Percentiles rank a stretch among this genome's conserved stretches.
Conservation (phyloP, 2,329 filamentous ascomycete species). For the Chrysoporthe deuterocubensis region DNA sequence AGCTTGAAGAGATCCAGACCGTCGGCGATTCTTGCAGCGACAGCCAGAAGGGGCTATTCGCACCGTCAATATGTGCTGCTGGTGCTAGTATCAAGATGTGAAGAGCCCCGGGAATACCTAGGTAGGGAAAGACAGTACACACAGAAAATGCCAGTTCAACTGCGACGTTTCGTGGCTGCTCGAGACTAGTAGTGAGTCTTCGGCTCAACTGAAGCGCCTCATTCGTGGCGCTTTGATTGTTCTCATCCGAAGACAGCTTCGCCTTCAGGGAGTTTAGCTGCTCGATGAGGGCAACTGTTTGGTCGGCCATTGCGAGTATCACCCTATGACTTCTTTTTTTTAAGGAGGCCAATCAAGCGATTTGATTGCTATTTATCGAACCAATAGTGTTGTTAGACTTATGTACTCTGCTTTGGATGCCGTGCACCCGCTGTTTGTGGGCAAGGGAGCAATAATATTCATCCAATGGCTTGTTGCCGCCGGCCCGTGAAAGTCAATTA, state of each 20-base stretch:
- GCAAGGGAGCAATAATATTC: background rate
- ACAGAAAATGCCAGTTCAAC: constrained; percentile 31
- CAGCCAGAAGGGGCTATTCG: constrained; percentile 31
- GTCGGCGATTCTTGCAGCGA: constrained; percentile 33
- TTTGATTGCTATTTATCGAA: background rate
- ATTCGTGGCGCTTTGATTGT: constrained; percentile 16
- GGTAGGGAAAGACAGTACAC: background rate
- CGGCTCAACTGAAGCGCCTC: constrained; percentile 27
- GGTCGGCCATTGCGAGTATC: constrained; percentile 5
- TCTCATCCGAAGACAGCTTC: constrained; percentile 5
- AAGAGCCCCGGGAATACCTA: too few species aligned
- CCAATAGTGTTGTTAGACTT: background rate
- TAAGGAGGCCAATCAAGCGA: background rate
- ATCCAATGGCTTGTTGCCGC: background rate
- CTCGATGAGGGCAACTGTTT: constrained; percentile 14
- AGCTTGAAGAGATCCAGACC: constrained; percentile 34
- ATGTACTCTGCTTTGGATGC: background rate
- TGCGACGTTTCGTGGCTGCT: constrained; percentile 28
- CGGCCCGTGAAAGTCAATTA: background rate
- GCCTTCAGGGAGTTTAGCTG: constrained; percentile 2
- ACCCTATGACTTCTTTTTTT: too few species aligned
- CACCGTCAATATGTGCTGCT: constrained; percentile 3
- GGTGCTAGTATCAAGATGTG: background rate
- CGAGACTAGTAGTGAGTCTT: constrained; percentile 24
- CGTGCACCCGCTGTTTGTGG: background rate